These are phyloP conservation scores for Lachnellula suecica DNA, from an alignment of 2,329 filamentous ascomycete species.

Conservation along the genomic window DNA sequence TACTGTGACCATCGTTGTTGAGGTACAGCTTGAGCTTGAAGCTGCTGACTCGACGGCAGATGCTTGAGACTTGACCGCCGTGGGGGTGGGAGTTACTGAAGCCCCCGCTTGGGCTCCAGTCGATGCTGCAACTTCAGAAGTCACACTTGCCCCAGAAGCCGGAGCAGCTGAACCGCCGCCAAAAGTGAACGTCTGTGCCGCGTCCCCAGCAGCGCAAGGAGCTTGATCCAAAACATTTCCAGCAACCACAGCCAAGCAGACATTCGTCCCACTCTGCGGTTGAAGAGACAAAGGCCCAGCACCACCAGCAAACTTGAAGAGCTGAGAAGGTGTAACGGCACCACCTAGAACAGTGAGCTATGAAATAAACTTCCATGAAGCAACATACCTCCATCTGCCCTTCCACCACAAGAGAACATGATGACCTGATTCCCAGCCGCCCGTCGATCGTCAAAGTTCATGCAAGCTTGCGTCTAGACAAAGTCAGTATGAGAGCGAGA, in stretches of 20 bases:
- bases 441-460: conserved; percentile 57
- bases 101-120: conserved; percentile 1
- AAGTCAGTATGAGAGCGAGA: conserved; percentile 2
- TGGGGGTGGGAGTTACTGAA: background rate
- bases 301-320: conserved; percentile 46
- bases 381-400: conserved; percentile 48
- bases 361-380: background rate
- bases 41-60: too few relatives aligned
- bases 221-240: conserved; percentile 44
- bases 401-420: conserved; percentile 58
- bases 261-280: conserved; percentile 44
- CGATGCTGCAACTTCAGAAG: conserved; percentile 3
- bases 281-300: conserved; percentile 42
- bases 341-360: conserved; percentile 36
- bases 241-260: conserved; percentile 46
- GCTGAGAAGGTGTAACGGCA: conserved; percentile 49
- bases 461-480: conserved; percentile 51
- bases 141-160: background rate
- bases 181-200: conserved; percentile 43
- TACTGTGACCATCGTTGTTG: conserved; percentile 1
- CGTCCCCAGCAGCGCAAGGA: conserved; percentile 40
- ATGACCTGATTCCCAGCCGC: conserved; percentile 50
- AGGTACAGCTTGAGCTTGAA: conserved; percentile 6
- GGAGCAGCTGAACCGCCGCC: conserved; percentile 12
- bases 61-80: too few relatives aligned